Percentiles rank a stretch among this genome's conserved stretches.
Evolutionary conservation across 1,139 yeast species (phyloP).

Genomic region (Diutina siamensis): DNA sequence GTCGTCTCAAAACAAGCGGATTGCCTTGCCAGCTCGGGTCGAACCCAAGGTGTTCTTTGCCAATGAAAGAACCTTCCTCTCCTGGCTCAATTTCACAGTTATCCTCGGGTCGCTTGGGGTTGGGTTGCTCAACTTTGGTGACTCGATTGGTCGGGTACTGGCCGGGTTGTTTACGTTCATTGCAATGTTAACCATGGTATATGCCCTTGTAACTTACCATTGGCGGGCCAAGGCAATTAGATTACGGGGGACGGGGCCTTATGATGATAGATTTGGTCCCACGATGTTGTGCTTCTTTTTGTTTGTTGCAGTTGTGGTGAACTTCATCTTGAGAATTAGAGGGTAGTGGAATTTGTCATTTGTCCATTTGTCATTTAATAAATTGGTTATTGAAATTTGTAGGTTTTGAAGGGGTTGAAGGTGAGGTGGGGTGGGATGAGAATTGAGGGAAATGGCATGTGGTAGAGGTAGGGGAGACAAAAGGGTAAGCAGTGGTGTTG

Average conservation of each 20-base stretch:
- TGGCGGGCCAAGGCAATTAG: conserved; percentile 99
- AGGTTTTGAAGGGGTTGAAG: too few relatives aligned
- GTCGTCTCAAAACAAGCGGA: conserved; percentile 44
- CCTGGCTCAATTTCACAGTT: conserved; percentile 97
- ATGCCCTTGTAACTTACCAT: conserved; percentile 90
- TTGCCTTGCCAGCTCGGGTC: conserved; percentile 94
- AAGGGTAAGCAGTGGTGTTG: too few relatives aligned
- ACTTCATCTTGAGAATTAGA: conserved; percentile 71
- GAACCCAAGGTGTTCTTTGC: conserved; percentile 99
- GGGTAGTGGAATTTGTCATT: background rate
- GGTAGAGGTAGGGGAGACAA: too few relatives aligned
- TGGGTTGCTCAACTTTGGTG: conserved; percentile 93
- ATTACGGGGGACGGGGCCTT: conserved; percentile 94
- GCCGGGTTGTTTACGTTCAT: conserved; percentile 90
- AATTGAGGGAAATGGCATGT: too few relatives aligned
- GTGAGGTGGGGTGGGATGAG: too few relatives aligned
- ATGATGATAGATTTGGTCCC: conserved; percentile 97
- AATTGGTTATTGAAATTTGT: too few relatives aligned
- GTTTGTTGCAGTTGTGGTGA: conserved; percentile 83
- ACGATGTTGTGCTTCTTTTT: conserved; percentile 95
- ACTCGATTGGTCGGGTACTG: conserved; percentile 78
- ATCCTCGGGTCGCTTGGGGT: conserved; percentile 94
- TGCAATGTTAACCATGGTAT: conserved; percentile 96
- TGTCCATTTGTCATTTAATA: too few relatives aligned
- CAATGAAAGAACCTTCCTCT: conserved; percentile 93